phyloP scores from a whole-genome alignment of 2,329 filamentous ascomycete species.

The Fusarium udum region DNA sequence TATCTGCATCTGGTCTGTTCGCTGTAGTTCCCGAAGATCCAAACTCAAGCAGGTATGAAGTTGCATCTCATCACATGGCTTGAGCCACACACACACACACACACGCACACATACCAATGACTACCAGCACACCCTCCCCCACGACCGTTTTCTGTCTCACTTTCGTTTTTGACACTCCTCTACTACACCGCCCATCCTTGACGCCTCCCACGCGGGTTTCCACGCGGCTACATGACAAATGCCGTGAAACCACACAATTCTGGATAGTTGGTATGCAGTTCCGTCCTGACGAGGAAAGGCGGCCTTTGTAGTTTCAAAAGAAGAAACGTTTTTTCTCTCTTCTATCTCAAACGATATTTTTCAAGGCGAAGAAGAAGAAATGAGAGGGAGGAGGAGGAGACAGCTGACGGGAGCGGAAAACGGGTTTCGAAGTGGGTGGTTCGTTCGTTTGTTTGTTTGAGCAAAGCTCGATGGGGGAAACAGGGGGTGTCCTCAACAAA shows the following conservation, averaged over 20 bases:
- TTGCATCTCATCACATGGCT: neutral
- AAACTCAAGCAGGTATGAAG: neutral
- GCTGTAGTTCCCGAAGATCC: neutral
- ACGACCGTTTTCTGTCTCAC: conserved; percentile 6
- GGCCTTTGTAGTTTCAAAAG: neutral
- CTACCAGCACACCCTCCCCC: neutral
- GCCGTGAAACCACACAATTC: conserved; percentile 17
- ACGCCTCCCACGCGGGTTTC: conserved; percentile 1
- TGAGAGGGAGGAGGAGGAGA: neutral
- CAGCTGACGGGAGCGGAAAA: conserved; percentile 17
- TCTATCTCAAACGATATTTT: conserved; percentile 10
- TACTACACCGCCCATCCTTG: conserved; percentile 5
- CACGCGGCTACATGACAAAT: conserved; percentile 20
- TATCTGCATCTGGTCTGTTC: neutral
- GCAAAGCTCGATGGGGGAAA: neutral
- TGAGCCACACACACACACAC: neutral
- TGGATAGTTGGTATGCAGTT: conserved; percentile 31
- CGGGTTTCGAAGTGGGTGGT: neutral
- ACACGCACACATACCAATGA: neutral
- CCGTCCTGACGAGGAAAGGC: conserved; percentile 19
- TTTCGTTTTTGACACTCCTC: neutral
- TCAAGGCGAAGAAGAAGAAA: neutral
- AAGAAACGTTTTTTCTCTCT: neutral
- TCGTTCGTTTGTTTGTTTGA: neutral
- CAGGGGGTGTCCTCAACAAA: neutral